Evolutionary conservation across 2,329 filamentous ascomycete genomes (phyloP).

Genomic region (Talaromyces rugulosus): DNA sequence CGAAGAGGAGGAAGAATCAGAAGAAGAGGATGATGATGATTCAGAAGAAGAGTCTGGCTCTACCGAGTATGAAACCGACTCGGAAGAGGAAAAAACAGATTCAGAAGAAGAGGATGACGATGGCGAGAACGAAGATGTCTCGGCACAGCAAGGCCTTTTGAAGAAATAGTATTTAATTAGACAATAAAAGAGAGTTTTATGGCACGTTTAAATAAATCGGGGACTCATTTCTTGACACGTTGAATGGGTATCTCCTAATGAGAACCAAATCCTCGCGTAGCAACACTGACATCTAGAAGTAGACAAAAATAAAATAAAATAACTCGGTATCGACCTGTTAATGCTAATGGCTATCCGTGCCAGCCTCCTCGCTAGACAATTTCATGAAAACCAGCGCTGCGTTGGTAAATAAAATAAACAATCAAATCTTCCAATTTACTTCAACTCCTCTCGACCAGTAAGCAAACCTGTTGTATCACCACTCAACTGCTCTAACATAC

Average conservation of each 20-base stretch:
- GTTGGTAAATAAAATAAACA: not conserved
- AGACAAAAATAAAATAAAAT: not conserved
- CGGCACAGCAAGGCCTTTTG: constrained; percentile 25
- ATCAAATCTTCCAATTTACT: not conserved
- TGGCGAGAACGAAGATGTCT: constrained; percentile 36
- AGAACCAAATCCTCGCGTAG: not conserved
- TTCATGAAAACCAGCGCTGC: not conserved
- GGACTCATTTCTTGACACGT: too few species aligned
- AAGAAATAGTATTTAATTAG: constrained; percentile 31
- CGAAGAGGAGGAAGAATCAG: constrained; percentile 49
- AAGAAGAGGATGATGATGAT: constrained; percentile 49
- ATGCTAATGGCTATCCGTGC: not conserved
- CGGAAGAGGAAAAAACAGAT: constrained; percentile 31
- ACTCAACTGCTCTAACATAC: not conserved
- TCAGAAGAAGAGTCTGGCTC: constrained; percentile 40
- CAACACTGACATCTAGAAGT: not conserved
- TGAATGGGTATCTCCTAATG: not conserved
- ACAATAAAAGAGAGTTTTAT: not conserved
- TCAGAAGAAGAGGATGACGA: constrained; percentile 37
- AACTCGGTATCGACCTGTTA: not conserved
- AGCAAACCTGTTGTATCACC: not conserved
- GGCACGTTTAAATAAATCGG: too few species aligned
- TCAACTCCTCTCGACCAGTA: not conserved
- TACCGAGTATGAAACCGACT: constrained; percentile 44
- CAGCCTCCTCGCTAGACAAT: not conserved